phyloP scores from a whole-genome alignment of 106 monocot genomes.

The Posidonia australis region DNA sequence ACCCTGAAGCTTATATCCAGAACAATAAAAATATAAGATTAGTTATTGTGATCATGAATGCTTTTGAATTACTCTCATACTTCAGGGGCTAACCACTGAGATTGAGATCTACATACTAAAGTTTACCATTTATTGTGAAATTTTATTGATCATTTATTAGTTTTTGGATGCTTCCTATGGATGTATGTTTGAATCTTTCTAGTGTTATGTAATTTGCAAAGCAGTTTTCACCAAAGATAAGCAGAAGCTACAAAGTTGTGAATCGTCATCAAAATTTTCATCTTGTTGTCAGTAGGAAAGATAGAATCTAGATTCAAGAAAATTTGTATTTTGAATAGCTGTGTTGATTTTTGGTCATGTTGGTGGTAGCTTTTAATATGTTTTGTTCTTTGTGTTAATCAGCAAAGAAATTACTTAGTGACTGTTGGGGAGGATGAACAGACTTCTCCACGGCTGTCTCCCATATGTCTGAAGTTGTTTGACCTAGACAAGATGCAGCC shows the following conservation, averaged over 20 bases:
- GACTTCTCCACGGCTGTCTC: conserved; percentile 45
- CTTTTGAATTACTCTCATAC: too few relatives aligned
- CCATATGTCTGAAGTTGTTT: conserved; percentile 75
- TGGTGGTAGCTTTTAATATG: background rate
- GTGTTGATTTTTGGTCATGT: background rate
- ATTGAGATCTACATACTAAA: too few relatives aligned
- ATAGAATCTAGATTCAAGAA: too few relatives aligned
- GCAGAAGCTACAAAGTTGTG: background rate
- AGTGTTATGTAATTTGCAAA: background rate
- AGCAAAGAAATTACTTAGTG: conserved; percentile 87
- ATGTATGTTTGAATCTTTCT: background rate
- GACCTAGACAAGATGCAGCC: conserved; percentile 90
- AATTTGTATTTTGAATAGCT: background rate
- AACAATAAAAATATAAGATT: too few relatives aligned
- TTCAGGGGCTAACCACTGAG: too few relatives aligned
- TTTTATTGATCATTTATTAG: background rate
- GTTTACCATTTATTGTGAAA: background rate
- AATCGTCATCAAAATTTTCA: background rate
- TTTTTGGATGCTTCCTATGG: background rate
- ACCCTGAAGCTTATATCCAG: too few relatives aligned
- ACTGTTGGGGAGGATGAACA: conserved; percentile 93
- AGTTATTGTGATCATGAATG: too few relatives aligned
- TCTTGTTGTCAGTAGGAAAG: too few relatives aligned
- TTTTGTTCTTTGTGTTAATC: conserved; percentile 11
- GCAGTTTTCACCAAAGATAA: background rate